phyloP scores from a whole-genome alignment of 2,329 filamentous ascomycete genomes.

The Penicillium oxalicum region DNA sequence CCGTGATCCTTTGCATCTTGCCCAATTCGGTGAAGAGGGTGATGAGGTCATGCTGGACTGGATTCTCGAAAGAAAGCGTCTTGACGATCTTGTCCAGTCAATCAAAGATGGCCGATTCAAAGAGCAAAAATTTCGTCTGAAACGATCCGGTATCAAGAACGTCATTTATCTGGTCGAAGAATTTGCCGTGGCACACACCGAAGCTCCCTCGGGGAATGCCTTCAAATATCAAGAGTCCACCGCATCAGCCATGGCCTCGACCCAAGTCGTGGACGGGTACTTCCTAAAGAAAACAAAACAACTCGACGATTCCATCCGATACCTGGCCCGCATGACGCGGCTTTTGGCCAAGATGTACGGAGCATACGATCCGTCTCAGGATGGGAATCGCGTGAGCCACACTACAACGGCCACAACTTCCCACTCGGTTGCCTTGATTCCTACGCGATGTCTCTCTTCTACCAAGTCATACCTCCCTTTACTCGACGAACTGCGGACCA shows the following conservation, averaged over 20 bases:
- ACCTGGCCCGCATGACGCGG: conserved; percentile 65
- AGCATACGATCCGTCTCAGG: conserved; percentile 6
- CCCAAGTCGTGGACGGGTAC: conserved; percentile 71
- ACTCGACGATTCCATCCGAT: conserved; percentile 71
- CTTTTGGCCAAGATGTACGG: conserved; percentile 60
- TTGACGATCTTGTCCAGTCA: conserved; percentile 72
- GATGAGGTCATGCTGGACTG: conserved; percentile 72
- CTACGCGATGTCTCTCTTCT: conserved; percentile 54
- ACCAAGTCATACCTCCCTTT: conserved; percentile 61
- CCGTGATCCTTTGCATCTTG: conserved; percentile 53
- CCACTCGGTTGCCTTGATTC: conserved; percentile 49
- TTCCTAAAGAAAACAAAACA: conserved; percentile 71
- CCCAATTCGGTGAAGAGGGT: conserved; percentile 48
- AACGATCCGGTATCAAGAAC: conserved; percentile 65
- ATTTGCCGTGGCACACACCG: conserved; percentile 53
- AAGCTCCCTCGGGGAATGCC: conserved; percentile 38
- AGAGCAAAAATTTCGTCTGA: conserved; percentile 76
- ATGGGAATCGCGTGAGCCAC: conserved; percentile 6
- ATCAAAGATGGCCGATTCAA: conserved; percentile 79
- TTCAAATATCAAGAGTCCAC: conserved; percentile 60
- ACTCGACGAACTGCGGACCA: conserved; percentile 53
- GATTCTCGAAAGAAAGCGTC: conserved; percentile 73
- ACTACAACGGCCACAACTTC: conserved; percentile 38
- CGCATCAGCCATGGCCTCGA: conserved; percentile 66
- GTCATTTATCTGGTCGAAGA: conserved; percentile 76